These are phyloP conservation scores for Suillus subalutaceus DNA, from an alignment of 768 basidiomycete genomes.

Conservation along the genomic window DNA sequence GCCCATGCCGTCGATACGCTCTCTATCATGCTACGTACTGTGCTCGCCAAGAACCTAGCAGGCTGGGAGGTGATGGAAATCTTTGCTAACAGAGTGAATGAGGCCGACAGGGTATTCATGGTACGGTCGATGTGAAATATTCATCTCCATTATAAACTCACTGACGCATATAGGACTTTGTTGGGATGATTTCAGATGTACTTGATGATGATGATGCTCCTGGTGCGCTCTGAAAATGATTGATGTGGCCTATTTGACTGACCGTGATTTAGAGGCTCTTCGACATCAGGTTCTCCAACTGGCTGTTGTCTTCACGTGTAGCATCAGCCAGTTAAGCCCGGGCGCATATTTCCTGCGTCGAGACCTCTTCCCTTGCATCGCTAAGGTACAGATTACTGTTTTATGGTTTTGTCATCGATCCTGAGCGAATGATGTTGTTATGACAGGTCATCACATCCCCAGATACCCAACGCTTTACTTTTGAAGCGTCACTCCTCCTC, in stretches of 20 bases:
- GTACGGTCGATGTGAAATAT: conserved; percentile 31
- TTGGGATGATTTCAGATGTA: conserved; percentile 47
- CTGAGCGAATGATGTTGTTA: neutral
- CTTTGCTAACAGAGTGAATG: conserved; percentile 59
- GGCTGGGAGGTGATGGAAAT: conserved; percentile 79
- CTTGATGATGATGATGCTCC: conserved; percentile 49
- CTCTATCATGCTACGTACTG: conserved; percentile 45
- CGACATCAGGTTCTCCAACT: conserved; percentile 61
- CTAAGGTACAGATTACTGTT: conserved; percentile 36
- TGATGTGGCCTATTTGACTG: neutral
- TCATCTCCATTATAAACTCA: neutral
- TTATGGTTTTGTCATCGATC: no score
- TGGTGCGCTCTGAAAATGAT: conserved; percentile 33
- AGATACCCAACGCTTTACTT: conserved; percentile 56
- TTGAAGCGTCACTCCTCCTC: conserved; percentile 63
- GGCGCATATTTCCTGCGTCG: conserved; percentile 71
- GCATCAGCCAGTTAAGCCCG: conserved; percentile 64
- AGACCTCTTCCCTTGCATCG: conserved; percentile 61
- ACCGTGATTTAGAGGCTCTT: conserved; percentile 38
- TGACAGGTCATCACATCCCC: conserved; percentile 57
- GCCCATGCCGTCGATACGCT: conserved; percentile 55
- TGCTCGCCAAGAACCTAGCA: conserved; percentile 59
- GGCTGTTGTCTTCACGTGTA: conserved; percentile 59
- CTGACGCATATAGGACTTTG: conserved; percentile 46
- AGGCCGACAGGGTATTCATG: conserved; percentile 63